Conservation (phyloP, 2,329 filamentous ascomycete species). For the Cladophialophora exuberans region DNA sequence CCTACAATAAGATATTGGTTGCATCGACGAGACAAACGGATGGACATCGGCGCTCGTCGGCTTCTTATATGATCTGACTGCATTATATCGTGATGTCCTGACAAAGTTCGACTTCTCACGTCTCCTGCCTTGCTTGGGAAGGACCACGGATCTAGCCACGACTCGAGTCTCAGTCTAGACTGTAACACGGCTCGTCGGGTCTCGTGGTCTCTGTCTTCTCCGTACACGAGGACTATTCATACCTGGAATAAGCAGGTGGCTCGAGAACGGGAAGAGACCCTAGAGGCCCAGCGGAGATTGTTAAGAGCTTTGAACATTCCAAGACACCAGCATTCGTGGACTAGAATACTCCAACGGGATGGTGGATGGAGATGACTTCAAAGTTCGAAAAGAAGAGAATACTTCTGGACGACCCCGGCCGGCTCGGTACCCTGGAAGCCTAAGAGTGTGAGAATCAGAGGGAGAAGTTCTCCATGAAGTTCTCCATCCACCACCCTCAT, state of each 20-base stretch:
- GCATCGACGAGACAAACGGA: constrained; percentile 9
- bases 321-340: background rate
- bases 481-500: constrained; percentile 29
- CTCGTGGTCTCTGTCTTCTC: background rate
- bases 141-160: background rate
- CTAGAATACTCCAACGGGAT: constrained; percentile 13
- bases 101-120: constrained; percentile 9
- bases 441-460: background rate
- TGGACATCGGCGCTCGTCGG: background rate
- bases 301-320: background rate
- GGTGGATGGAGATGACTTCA: constrained; percentile 21
- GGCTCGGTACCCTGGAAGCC: no score
- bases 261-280: constrained; percentile 3
- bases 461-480: background rate
- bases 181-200: background rate
- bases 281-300: background rate
- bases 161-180: background rate
- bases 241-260: constrained; percentile 17
- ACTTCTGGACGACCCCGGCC: no score
- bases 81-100: constrained; percentile 3
- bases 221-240: background rate
- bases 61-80: constrained; percentile 7
- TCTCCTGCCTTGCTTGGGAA: constrained; percentile 14
- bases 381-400: background rate
- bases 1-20: background rate